These are phyloP conservation scores for Apostasia shenzhenica DNA, from an alignment of 106 monocot species.

Conservation along the genomic window DNA sequence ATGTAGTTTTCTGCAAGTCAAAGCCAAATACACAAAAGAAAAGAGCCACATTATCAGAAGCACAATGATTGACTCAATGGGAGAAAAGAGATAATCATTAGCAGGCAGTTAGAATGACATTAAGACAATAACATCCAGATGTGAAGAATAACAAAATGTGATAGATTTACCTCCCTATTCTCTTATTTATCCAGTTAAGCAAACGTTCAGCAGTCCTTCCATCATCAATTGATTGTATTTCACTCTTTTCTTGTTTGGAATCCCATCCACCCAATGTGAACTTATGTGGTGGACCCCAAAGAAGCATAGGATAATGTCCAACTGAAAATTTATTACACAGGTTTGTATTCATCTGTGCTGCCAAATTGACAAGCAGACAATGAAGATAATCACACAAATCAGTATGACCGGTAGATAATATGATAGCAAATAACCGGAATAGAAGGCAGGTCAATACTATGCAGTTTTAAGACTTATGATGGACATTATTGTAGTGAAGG, in stretches of 20 bases:
- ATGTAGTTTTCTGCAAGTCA: too few relatives aligned
- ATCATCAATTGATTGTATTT: slow-evolving; percentile 63
- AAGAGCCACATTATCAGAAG: too few relatives aligned
- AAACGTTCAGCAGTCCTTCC: slow-evolving; percentile 70
- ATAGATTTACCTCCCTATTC: slow-evolving; percentile 59
- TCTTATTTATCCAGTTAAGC: slow-evolving; percentile 91
- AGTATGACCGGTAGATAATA: background rate
- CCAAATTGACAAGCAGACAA: slow-evolving; percentile 37
- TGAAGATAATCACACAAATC: slow-evolving; percentile 1
- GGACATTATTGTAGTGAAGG: too few relatives aligned
- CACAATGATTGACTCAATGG: background rate
- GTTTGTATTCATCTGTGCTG: slow-evolving; percentile 81
- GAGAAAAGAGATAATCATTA: background rate
- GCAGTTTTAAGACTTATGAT: too few relatives aligned
- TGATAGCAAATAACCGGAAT: too few relatives aligned
- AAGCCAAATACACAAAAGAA: too few relatives aligned
- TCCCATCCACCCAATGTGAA: slow-evolving; percentile 49
- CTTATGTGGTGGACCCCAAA: slow-evolving; percentile 75
- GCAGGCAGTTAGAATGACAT: background rate
- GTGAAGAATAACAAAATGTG: background rate
- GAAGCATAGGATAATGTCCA: slow-evolving; percentile 67
- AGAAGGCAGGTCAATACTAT: too few relatives aligned
- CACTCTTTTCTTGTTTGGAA: slow-evolving; percentile 61
- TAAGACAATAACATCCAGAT: slow-evolving; percentile 1
- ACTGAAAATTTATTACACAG: slow-evolving; percentile 85